Evolutionary conservation across 129 eudicot species (phyloP).

Genomic region (Helichrysum umbraculigerum): DNA sequence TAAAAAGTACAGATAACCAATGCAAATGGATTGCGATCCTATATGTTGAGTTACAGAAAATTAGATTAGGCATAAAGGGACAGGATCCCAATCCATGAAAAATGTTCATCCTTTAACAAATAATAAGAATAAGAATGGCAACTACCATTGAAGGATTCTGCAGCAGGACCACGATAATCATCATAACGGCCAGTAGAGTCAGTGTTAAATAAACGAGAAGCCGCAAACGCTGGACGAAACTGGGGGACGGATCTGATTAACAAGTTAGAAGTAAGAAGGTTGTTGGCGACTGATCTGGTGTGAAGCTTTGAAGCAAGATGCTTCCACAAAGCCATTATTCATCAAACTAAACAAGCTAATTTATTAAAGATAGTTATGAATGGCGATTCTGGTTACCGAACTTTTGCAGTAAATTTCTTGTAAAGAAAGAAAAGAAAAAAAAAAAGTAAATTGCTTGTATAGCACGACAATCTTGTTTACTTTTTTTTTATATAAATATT

Average conservation of each 20-base stretch:
- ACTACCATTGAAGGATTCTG: neutral
- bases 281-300: neutral
- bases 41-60: too few species aligned
- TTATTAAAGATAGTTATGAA: neutral
- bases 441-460: neutral
- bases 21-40: too few species aligned
- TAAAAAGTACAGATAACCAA: neutral
- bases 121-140: neutral
- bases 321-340: neutral
- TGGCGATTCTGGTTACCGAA: neutral
- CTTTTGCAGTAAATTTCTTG: neutral
- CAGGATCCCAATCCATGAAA: neutral
- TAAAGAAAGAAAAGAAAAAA: neutral
- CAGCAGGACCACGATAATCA: neutral
- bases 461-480: neutral
- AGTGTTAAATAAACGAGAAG: neutral
- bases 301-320: neutral
- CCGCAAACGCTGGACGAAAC: neutral
- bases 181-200: neutral
- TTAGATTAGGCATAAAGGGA: too few species aligned
- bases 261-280: neutral
- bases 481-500: too few species aligned
- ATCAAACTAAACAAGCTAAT: neutral
- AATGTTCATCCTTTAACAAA: neutral
- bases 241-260: neutral